Evolutionary conservation across 1,284 basidiomycete genomes (phyloP).

Genomic region (Boletellus deceptivus): DNA sequence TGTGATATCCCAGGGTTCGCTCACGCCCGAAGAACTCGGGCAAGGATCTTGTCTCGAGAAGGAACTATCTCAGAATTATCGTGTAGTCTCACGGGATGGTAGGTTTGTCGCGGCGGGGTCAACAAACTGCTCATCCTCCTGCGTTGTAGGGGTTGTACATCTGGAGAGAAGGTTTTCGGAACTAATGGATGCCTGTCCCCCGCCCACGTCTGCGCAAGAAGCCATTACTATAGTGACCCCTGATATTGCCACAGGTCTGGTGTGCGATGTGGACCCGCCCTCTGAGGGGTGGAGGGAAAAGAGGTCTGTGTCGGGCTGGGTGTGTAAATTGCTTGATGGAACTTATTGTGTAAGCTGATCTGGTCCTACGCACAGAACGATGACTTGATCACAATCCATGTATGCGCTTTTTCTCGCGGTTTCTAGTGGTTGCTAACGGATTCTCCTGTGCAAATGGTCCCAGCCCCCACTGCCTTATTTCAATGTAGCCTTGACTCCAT

Average conservation of each 20-base stretch:
- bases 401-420: background rate
- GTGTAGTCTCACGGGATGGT: background rate
- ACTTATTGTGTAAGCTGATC: no score
- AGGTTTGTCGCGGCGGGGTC: background rate
- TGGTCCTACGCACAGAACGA: background rate
- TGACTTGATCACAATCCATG: background rate
- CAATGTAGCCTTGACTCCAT: no score
- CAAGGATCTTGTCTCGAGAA: background rate
- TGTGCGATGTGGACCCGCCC: background rate
- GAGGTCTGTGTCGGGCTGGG: background rate
- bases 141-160: background rate
- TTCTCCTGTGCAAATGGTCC: background rate
- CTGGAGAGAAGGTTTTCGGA: background rate
- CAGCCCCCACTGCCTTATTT: no score
- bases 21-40: constrained; percentile 1
- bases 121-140: background rate
- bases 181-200: no score
- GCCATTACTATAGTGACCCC: background rate
- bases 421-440: background rate
- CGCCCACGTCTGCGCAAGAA: background rate
- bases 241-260: no score
- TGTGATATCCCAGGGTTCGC: background rate
- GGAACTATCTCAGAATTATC: constrained; percentile 1
- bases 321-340: background rate
- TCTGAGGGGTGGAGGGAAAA: background rate